Base-by-base conservation (phyloP, 202 grass and related monocot species). In the Cymbopogon flexuosus region DNA sequence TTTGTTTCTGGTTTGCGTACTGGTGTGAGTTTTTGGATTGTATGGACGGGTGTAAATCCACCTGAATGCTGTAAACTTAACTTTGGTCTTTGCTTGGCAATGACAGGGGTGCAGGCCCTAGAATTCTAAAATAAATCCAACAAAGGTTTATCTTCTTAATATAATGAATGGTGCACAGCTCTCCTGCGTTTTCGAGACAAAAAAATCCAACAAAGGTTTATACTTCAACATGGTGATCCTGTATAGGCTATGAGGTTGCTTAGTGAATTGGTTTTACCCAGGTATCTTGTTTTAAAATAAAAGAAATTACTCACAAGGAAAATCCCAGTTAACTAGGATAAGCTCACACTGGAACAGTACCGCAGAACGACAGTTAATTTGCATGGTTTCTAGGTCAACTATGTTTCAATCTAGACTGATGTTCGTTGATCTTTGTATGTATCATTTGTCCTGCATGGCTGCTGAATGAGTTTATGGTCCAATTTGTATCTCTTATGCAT, bases 301-400 rank as follows among this genome's bases (percentile, higher is more conserved):
- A 15, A 49, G 3, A 66, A 46, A 43, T 16, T 31, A 5, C 1
- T 67, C 65, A 47, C 13, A 80, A 14, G 22, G 41, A 35, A 56
- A 58, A 76, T 72, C 24, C 14, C 43, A 31, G 3, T 4, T 72
- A 85, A 51, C 83, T 60, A 37, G 76, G 79, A 80, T 16, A 9
- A 35, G 5, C 65, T 80, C 60, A 72, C 68, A 31, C 3, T 72
- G 19, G 2, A 58, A 58, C 9, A 15, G 56, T 60, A 51, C 72
- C 54, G 24, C 33, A 15, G 13, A 76, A 64, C 30, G 33, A 30
- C 10, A 36, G 14, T 78, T 72, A 73, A 45, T 58, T 65, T 87
- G 62, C 52, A 73, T 66, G 62, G 16, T 70, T 62, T 33, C 21
- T 56, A 56, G 16, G 33, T 82, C 23, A 77, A 6, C 62, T 60